phyloP scores from a whole-genome alignment of 2,329 filamentous ascomycete genomes.

The Aspergillus arachidicola region DNA sequence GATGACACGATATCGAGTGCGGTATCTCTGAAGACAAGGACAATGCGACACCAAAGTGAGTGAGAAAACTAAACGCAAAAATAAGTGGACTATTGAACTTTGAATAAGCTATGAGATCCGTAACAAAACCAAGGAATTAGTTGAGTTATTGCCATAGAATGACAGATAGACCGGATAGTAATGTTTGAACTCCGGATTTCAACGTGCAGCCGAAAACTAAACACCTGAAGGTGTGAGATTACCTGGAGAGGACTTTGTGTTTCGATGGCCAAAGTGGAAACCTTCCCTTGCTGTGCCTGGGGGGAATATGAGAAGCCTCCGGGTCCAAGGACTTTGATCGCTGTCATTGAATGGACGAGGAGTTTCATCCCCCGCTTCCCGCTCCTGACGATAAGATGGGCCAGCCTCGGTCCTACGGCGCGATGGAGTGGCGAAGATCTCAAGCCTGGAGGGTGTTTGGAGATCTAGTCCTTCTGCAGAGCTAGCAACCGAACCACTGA shows the following conservation, averaged over 20 bases:
- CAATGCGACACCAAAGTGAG: background rate
- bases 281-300: conserved; percentile 6
- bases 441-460: background rate
- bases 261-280: conserved; percentile 19
- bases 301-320: conserved; percentile 15
- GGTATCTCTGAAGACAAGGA: background rate
- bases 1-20: background rate
- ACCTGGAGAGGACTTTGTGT: conserved; percentile 27
- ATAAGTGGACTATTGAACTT: too few species aligned
- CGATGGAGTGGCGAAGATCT: background rate
- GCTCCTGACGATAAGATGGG: background rate
- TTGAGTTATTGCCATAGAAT: background rate
- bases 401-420: background rate
- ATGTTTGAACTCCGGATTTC: background rate
- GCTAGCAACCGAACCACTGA: background rate
- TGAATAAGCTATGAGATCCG: background rate
- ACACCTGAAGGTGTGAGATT: conserved; percentile 9
- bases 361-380: background rate
- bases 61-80: background rate
- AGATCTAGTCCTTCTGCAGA: background rate
- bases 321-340: conserved; percentile 14
- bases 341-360: conserved; percentile 2
- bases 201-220: background rate
- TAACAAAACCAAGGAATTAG: background rate
- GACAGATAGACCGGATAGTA: background rate